Base-by-base conservation (phyloP, 192 early-diverging fungal species). In the Entophlyctis helioformis region DNA sequence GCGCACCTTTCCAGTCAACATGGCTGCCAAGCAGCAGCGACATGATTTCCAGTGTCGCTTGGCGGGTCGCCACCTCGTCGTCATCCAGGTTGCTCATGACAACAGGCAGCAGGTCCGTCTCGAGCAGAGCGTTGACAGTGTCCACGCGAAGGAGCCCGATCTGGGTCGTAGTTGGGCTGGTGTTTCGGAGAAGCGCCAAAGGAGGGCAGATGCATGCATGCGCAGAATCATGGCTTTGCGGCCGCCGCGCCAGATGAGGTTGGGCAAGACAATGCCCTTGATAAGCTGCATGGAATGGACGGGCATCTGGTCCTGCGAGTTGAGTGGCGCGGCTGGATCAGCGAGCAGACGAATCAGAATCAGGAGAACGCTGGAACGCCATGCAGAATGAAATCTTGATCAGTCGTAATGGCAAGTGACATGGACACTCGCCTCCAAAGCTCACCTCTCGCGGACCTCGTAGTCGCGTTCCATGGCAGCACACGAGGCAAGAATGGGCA, bases 171-270 rank as follows among this genome's bases (percentile, higher is more conserved):
- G n/a, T n/a, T n/a, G n/a, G n/a, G n/a, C n/a, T n/a, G n/a, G n/a
- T n/a, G n/a, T n/a, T n/a, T n/a, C n/a, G n/a, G n/a, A n/a, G n/a
- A n/a, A n/a, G 6, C 18, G 38, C 21, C 7, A 19, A 40, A 38
- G 2, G 25, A 33, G 24, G 35, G 16, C 28, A 51, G 29, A n/a
- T 33, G 42, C 50, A 24, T 3, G 31, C 23, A 23, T 16, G 20
- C 48, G 50, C 22, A 23, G 16, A 34, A 46, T 2, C 33, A 18
- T 21, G n/a, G 51, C 40, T 26, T 72, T 72, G 9, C 58, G 46
- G 5, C 74, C 72, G 8, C 67, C 43, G 35, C 50, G 42, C 74
- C 74, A 76, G 29, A 73, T 45, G 25, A 34, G 54, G 38, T 46
- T 57, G 1, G 53, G 33, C 6, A 64, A 22, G 6, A 70, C 42